These are phyloP conservation scores for Vitis cinerea DNA, from an alignment of 164 flowering plant genomes.

Conservation along the genomic window DNA sequence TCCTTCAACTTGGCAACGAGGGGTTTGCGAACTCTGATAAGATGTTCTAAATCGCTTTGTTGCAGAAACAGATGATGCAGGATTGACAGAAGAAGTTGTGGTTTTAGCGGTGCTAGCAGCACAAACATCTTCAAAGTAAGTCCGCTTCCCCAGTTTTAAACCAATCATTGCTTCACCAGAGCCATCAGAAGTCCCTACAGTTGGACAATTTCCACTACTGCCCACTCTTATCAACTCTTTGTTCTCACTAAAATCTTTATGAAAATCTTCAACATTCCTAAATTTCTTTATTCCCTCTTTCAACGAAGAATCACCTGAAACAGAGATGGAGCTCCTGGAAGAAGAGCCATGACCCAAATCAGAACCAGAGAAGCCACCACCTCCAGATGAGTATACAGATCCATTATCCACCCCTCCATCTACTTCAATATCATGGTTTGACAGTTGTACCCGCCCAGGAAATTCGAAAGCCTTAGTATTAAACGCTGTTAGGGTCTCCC, in stretches of 20 bases:
- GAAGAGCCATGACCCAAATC: slow-evolving; percentile 52
- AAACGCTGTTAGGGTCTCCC: slow-evolving; percentile 42
- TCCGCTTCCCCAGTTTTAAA: slow-evolving; percentile 76
- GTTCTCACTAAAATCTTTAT: slow-evolving; percentile 26
- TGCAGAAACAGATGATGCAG: slow-evolving; percentile 29
- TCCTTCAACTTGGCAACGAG: slow-evolving; percentile 79
- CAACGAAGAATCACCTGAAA: slow-evolving; percentile 60
- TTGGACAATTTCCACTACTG: slow-evolving; percentile 34
- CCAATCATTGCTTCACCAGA: slow-evolving; percentile 68
- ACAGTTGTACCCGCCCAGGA: slow-evolving; percentile 25
- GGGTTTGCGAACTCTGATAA: slow-evolving; percentile 31
- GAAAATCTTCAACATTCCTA: slow-evolving; percentile 25
- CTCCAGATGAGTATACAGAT: slow-evolving; percentile 46
- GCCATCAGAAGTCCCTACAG: slow-evolving; percentile 45
- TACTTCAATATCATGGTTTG: slow-evolving; percentile 48
- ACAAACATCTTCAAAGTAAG: slow-evolving; percentile 66
- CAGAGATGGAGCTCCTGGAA: slow-evolving; percentile 65
- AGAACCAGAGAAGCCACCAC: slow-evolving; percentile 47
- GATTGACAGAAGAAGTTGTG: slow-evolving; percentile 31
- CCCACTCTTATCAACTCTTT: slow-evolving; percentile 31
- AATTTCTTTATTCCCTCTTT: slow-evolving; percentile 37
- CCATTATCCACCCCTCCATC: slow-evolving; percentile 52
- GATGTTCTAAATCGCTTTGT: slow-evolving; percentile 50
- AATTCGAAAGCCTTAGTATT: slow-evolving; percentile 32
- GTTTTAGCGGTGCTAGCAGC: slow-evolving; percentile 31